phyloP scores from a whole-genome alignment of 2,329 filamentous ascomycete species.

The Sordariomycetes sp. region DNA sequence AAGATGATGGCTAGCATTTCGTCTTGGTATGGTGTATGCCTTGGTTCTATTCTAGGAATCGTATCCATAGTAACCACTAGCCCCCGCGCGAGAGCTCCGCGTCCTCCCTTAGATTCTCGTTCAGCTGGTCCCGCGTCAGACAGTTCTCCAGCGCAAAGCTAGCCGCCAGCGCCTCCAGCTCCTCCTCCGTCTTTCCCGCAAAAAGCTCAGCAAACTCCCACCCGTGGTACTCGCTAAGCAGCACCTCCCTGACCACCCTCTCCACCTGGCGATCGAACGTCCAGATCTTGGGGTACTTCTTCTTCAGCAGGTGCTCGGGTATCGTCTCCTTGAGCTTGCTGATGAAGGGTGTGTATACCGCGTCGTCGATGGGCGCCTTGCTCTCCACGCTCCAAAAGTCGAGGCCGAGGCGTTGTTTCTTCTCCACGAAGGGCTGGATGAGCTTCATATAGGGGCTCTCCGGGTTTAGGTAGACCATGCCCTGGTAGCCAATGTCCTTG shows the following conservation, averaged over 20 bases:
- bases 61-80: neutral
- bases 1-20: too few relatives aligned
- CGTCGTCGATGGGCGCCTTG: slow-evolving; percentile 13
- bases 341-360: slow-evolving; percentile 23
- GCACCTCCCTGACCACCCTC: slow-evolving; percentile 21
- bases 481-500: slow-evolving; percentile 43
- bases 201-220: slow-evolving; percentile 44
- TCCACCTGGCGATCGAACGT: slow-evolving; percentile 35
- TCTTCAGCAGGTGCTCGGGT: slow-evolving; percentile 21
- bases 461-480: slow-evolving; percentile 35
- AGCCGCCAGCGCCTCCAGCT: slow-evolving; percentile 38
- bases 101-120: slow-evolving; percentile 32
- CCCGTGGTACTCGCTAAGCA: slow-evolving; percentile 32
- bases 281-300: slow-evolving; percentile 34
- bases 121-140: slow-evolving; percentile 33
- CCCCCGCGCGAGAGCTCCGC: slow-evolving; percentile 10
- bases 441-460: slow-evolving; percentile 33
- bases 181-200: slow-evolving; percentile 29
- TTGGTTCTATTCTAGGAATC: too few relatives aligned
- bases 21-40: too few relatives aligned
- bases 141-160: slow-evolving; percentile 41
- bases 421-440: slow-evolving; percentile 36
- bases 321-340: slow-evolving; percentile 28
- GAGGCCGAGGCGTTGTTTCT: slow-evolving; percentile 37
- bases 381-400: slow-evolving; percentile 37